phyloP scores from a whole-genome alignment of 2,329 filamentous ascomycete species.

The Lachnellula cervina region DNA sequence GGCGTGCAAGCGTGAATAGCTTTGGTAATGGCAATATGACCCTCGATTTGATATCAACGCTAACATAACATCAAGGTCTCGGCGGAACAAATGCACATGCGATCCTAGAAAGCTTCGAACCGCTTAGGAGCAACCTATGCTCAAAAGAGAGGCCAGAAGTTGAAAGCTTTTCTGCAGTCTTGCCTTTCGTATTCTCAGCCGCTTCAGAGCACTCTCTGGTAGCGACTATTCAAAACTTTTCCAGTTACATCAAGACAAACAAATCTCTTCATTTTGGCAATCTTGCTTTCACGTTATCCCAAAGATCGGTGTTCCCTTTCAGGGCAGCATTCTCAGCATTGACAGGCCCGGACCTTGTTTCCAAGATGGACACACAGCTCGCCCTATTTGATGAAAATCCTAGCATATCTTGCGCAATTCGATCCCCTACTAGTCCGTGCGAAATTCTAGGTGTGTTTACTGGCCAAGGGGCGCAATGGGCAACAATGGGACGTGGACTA shows the following conservation, averaged over 20 bases:
- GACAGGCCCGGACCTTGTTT: neutral
- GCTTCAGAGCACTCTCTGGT: constrained; percentile 5
- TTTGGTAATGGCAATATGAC: constrained; percentile 44
- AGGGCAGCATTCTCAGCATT: constrained; percentile 1
- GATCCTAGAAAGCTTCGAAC: constrained; percentile 27
- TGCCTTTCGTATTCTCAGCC: constrained; percentile 13
- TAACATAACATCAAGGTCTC: constrained; percentile 32
- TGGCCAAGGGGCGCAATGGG: constrained; percentile 29
- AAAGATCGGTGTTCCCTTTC: constrained; percentile 1
- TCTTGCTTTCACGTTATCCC: constrained; percentile 2
- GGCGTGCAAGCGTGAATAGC: constrained; percentile 13
- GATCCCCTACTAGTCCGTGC: neutral
- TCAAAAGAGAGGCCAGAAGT: neutral
- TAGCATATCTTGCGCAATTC: neutral
- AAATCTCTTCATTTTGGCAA: neutral
- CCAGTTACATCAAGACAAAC: neutral
- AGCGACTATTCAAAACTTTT: neutral
- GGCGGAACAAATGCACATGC: constrained; percentile 25
- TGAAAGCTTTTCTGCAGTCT: neutral
- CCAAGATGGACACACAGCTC: constrained; percentile 1
- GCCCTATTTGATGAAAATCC: neutral
- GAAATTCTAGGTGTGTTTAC: constrained; percentile 20
- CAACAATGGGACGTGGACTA: constrained; percentile 22
- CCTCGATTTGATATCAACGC: constrained; percentile 39
- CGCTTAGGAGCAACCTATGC: neutral